A percentile compares a stretch with the other conserved stretches of the same genome.
Evolutionary conservation across 192 early-diverging fungal genomes (phyloP).

Genomic region (Haplosporangium gracile): DNA sequence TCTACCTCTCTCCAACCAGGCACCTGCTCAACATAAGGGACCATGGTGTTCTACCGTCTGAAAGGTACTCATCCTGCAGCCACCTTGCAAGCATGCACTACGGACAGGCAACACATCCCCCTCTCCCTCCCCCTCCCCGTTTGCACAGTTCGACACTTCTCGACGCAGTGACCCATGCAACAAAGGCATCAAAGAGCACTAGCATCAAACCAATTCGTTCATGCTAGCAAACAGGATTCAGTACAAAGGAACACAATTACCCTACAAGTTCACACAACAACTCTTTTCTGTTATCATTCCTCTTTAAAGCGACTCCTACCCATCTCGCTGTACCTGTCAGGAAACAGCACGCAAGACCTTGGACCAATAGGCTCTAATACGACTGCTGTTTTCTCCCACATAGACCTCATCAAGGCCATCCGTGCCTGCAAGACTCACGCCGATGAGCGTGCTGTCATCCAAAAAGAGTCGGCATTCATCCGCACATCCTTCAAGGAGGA

Average conservation of each 20-base stretch:
- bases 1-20: neutral
- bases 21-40: slow-evolving; percentile 16
- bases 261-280: no score
- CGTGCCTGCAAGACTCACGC: slow-evolving; percentile 98
- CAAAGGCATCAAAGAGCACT: neutral
- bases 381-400: neutral
- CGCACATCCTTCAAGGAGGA: slow-evolving; percentile 98
- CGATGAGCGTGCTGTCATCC: slow-evolving; percentile 98
- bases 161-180: neutral
- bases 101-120: neutral
- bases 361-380: neutral
- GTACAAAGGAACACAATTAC: neutral
- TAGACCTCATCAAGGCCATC: slow-evolving; percentile 97
- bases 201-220: neutral
- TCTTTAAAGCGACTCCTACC: no score
- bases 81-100: neutral
- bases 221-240: neutral
- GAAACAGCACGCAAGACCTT: neutral
- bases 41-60: slow-evolving; percentile 56
- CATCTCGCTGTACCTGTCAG: neutral
- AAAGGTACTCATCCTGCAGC: slow-evolving; percentile 28
- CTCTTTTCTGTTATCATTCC: no score
- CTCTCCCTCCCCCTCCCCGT: no score
- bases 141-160: neutral
- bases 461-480: slow-evolving; percentile 95